Evolutionary conservation across 768 basidiomycete species (phyloP), one percentile per base, ranked within the genome.

Genomic region (Naganishia onofrii): DNA sequence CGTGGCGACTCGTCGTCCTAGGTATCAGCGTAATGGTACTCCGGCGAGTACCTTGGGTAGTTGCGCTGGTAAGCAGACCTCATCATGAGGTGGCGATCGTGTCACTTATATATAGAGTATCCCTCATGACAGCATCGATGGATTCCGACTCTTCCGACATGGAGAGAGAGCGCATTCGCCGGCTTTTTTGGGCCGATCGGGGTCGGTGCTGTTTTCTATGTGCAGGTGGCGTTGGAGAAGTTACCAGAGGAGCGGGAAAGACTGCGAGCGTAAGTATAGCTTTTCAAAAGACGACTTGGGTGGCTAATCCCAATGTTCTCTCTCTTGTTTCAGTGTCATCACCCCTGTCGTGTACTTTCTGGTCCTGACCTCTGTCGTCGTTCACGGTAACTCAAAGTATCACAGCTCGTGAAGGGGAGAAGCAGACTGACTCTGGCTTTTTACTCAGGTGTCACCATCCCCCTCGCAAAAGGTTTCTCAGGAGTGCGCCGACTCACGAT

Each of bases 161-260:
- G 67, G 48, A 71, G 73, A 23, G 77, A 83, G 44, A 70, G 78
- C 0, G 23, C 74, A 1, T 83, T 83, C 69, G 77, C 82, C 1
- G 83, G 82, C 10, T 82, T 77, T 72, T 82, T 81, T 56, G 81
- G 77, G 2, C 77, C 79, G 1, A 81, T 81, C 66, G 80, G 80
- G 64, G 69, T 70, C 7, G 55, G 52, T 23, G n/a, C 75, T 72
- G 44, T 81, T 23, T 81, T 82, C 72, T 83, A 83, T 66, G 76
- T 78, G 21, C 76, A 81, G 53, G 78, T 82, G 3, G 82, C 82
- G 0, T 71, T 81, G 0, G 71, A 81, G 4, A 44, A 64, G 3
- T 42, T 83, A 0, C 82, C 83, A 0, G 79, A 78, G 21, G 77
- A 81, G 9, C 73, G 79, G 7, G 70, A 67, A 9, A 74, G 74